Base-by-base conservation (phyloP, 1,284 basidiomycete genomes). In the Cutaneotrichosporon dermatis region DNA sequence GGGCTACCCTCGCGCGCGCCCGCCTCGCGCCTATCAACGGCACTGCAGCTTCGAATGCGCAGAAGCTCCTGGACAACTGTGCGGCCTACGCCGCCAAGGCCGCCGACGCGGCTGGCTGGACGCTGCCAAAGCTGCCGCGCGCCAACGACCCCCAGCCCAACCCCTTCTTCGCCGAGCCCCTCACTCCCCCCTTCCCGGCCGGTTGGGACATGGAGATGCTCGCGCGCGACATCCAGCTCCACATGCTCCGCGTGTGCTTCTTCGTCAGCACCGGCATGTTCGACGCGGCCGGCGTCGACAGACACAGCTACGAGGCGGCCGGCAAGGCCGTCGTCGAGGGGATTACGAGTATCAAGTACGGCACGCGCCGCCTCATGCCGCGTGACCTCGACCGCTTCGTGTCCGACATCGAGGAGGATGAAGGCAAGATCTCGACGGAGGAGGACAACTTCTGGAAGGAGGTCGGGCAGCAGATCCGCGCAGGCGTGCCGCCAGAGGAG, bases 121-220 rank as follows among this genome's bases (percentile, higher is more conserved):
- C 63, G 46, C 69, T 63, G 44, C 44, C 69, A 10, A 56, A 57
- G 25, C 51, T 71, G 6, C 62, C 62, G 39, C 55, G 50, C 2
- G 48, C 43, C 16, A 43, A 50, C 43, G 48, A 54, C 46, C 40
- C 54, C 13, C 55, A 57, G 36, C 58, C 57, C 12, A 54, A 54
- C 13, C 54, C 61, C 10, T 55, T 57, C 51, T 55, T 51, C 35
- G 10, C 54, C 33, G 48, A 45, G 33, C 44, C 51, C 16, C 57
- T 64, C 44, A 60, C 57, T 13, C 50, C 69, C 11, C 72, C 73
- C 3, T 63, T 64, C 49, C 67, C 65, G 25, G 55, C 64, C 7
- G 75, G 75, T 4, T 77, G 75, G 74, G 75, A 77, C 57, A 63
- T 62, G 37, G 75, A 77, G 64, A 54, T 69, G 36, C 66, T 77